Conservation (phyloP, 805 yeast species). For the Metschnikowia matae region DNA sequence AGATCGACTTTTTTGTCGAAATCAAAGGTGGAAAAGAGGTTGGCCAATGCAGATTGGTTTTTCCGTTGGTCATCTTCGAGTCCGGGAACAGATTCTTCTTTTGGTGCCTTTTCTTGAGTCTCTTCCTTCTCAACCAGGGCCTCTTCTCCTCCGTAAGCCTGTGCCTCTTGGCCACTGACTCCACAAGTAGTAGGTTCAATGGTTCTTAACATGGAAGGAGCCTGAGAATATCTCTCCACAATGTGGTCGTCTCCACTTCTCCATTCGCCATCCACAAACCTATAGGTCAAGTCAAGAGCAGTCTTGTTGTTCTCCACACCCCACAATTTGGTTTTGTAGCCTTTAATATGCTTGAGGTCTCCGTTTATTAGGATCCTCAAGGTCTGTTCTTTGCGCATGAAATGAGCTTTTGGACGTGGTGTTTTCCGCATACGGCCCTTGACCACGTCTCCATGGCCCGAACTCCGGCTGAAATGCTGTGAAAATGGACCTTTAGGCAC, state of each 20-base stretch:
- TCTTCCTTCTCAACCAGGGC: too few species aligned
- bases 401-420: slow-evolving; percentile 42
- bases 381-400: slow-evolving; percentile 47
- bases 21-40: slow-evolving; percentile 45
- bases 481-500: slow-evolving; percentile 15
- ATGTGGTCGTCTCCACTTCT: slow-evolving; percentile 74
- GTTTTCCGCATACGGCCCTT: slow-evolving; percentile 61
- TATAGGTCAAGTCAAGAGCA: slow-evolving; percentile 57
- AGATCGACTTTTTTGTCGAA: slow-evolving; percentile 49
- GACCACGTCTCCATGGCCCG: slow-evolving; percentile 39
- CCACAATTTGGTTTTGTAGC: slow-evolving; percentile 83
- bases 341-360: slow-evolving; percentile 49
- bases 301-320: slow-evolving; percentile 72
- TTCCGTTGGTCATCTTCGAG: slow-evolving; percentile 23
- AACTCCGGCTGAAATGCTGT: slow-evolving; percentile 25
- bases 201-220: background rate
- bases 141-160: background rate
- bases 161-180: slow-evolving; percentile 10
- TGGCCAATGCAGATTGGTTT: slow-evolving; percentile 44
- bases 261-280: slow-evolving; percentile 69
- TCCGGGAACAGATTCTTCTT: background rate
- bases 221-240: slow-evolving; percentile 49
- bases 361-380: slow-evolving; percentile 62
- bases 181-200: background rate
- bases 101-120: too few species aligned